phyloP scores from a whole-genome alignment of 257 asterid species.

The Lithospermum erythrorhizon region DNA sequence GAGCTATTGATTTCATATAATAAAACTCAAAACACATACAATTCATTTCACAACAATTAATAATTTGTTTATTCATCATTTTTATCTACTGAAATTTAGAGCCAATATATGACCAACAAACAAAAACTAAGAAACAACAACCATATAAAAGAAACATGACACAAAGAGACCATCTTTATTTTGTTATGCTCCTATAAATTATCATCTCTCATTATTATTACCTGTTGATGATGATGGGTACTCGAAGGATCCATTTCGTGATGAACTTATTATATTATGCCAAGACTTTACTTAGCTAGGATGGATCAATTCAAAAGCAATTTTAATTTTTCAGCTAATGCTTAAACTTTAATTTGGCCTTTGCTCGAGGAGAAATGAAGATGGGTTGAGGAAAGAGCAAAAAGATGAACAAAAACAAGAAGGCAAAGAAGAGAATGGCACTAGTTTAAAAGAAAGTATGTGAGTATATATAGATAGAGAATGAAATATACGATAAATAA shows the following conservation, averaged over 20 bases:
- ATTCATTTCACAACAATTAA: too few relatives aligned
- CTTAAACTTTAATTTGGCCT: neutral
- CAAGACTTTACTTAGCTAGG: neutral
- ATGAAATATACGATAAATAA: too few relatives aligned
- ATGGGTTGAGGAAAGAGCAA: neutral
- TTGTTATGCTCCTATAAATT: neutral
- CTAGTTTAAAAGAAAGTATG: neutral
- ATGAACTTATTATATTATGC: neutral
- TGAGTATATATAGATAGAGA: neutral
- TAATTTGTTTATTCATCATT: neutral
- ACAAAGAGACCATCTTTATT: neutral
- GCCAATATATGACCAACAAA: too few relatives aligned
- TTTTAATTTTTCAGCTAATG: neutral
- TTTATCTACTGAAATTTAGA: too few relatives aligned
- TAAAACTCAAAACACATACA: too few relatives aligned
- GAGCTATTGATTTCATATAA: too few relatives aligned
- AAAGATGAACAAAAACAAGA: neutral
- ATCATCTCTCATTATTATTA: neutral
- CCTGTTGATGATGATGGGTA: slow-evolving; percentile 3
- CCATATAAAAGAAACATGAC: neutral
- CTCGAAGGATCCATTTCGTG: slow-evolving; percentile 1
- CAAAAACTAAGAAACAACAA: neutral
- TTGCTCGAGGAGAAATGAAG: neutral
- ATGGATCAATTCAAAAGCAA: neutral
- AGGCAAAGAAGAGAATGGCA: neutral